Evolutionary conservation across 2,329 filamentous ascomycete genomes (phyloP).

Genomic region (Aspergillus sp.): DNA sequence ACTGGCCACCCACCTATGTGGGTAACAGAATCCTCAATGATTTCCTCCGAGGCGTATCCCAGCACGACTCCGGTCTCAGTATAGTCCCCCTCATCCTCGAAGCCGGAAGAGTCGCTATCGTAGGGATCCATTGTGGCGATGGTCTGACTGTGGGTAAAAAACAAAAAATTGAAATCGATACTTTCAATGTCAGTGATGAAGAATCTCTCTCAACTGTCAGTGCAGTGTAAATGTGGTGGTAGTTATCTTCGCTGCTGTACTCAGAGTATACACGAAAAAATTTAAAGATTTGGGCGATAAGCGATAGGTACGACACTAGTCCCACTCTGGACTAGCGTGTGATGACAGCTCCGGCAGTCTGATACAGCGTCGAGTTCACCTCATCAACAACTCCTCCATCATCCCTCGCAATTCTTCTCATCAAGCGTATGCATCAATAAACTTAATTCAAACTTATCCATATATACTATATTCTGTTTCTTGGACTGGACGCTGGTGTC

Average conservation of each 20-base stretch:
- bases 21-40: constrained; percentile 78
- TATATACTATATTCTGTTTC: background rate
- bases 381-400: background rate
- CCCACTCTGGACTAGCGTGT: constrained; percentile 9
- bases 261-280: constrained; percentile 18
- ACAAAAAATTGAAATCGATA: background rate
- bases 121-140: constrained; percentile 66
- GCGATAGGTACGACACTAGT: constrained; percentile 18
- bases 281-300: constrained; percentile 19
- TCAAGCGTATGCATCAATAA: background rate
- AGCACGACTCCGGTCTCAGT: constrained; percentile 77
- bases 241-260: background rate
- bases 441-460: too few species aligned
- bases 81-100: constrained; percentile 59
- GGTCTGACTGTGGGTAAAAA: background rate
- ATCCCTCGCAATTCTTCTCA: background rate
- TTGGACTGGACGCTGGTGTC: background rate
- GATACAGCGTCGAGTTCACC: constrained; percentile 1
- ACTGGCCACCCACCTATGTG: constrained; percentile 86
- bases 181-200: background rate
- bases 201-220: background rate
- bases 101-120: constrained; percentile 79
- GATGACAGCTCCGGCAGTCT: background rate
- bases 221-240: background rate
- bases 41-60: constrained; percentile 80